Conservation (phyloP, 164 flowering plant species). For the Liquidambar formosana region DNA sequence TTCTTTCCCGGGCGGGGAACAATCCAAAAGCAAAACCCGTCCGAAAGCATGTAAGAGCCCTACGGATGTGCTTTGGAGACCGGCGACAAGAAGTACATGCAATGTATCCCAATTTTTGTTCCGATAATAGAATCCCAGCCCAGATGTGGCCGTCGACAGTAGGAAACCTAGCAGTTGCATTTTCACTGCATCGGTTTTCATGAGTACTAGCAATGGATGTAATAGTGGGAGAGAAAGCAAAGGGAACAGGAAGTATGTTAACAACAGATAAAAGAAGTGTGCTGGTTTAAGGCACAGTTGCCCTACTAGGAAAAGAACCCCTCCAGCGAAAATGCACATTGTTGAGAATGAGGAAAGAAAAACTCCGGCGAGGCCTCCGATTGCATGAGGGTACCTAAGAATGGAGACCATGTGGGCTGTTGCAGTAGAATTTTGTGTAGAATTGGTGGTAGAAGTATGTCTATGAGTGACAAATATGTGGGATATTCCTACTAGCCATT, state of each 20-base stretch:
- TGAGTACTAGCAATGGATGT: slow-evolving; percentile 47
- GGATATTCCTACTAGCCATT: slow-evolving; percentile 44
- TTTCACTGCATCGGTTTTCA: slow-evolving; percentile 46
- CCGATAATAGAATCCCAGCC: slow-evolving; percentile 43
- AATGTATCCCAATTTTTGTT: slow-evolving; percentile 27
- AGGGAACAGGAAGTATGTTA: slow-evolving; percentile 57
- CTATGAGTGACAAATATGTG: slow-evolving; percentile 31
- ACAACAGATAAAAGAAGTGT: slow-evolving; percentile 37
- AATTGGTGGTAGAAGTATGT: slow-evolving; percentile 5
- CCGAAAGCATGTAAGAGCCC: slow-evolving; percentile 61
- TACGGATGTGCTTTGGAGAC: slow-evolving; percentile 44
- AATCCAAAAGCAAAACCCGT: slow-evolving; percentile 53
- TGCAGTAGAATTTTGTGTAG: background rate
- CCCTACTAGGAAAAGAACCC: slow-evolving; percentile 45
- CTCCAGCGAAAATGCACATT: slow-evolving; percentile 55
- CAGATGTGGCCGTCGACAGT: slow-evolving; percentile 39
- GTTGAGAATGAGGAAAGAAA: slow-evolving; percentile 53
- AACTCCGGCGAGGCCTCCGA: slow-evolving; percentile 38
- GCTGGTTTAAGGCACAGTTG: slow-evolving; percentile 39
- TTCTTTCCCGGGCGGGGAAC: slow-evolving; percentile 58
- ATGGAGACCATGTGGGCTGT: slow-evolving; percentile 28
- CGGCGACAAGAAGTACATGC: slow-evolving; percentile 36
- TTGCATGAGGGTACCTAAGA: slow-evolving; percentile 51
- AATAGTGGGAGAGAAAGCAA: slow-evolving; percentile 45
- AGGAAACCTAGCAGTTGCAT: slow-evolving; percentile 61